phyloP scores from a whole-genome alignment of 139 green algal genomes.

The Pleodorina starrii region DNA sequence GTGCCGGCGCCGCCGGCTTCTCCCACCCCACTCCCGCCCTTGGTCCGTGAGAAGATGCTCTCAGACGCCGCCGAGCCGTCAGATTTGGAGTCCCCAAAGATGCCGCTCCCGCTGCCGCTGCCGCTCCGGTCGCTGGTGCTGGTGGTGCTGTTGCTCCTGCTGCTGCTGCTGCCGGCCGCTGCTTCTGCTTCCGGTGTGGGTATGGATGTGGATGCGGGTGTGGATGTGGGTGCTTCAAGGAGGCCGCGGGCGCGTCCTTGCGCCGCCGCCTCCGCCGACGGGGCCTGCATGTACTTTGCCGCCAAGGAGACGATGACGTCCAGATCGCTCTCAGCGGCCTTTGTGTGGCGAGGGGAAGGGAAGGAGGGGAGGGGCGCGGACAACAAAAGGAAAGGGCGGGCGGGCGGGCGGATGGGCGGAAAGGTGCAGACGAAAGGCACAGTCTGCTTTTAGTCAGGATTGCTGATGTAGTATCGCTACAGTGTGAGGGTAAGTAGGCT shows the following conservation, averaged over 20 bases:
- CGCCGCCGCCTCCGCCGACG: no score
- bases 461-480: not conserved
- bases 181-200: no score
- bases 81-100: not conserved
- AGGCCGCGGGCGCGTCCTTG: no score
- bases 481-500: no score
- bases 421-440: no score
- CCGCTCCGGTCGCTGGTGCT: not conserved
- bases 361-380: not conserved
- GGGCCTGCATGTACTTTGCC: not conserved
- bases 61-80: not conserved
- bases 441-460: no score
- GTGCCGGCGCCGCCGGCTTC: not conserved
- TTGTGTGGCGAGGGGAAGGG: not conserved
- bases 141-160: no score
- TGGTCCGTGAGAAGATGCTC: not conserved
- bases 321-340: slow-evolving; percentile 19
- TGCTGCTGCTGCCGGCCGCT: no score
- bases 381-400: not conserved
- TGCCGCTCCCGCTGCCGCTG: not conserved
- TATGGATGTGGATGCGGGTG: no score
- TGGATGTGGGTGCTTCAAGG: not conserved
- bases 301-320: not conserved
- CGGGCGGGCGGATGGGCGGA: not conserved
- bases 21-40: not conserved